Evolutionary conservation across 1,284 basidiomycete genomes (phyloP).

Genomic region (Hemileia vastatrix): DNA sequence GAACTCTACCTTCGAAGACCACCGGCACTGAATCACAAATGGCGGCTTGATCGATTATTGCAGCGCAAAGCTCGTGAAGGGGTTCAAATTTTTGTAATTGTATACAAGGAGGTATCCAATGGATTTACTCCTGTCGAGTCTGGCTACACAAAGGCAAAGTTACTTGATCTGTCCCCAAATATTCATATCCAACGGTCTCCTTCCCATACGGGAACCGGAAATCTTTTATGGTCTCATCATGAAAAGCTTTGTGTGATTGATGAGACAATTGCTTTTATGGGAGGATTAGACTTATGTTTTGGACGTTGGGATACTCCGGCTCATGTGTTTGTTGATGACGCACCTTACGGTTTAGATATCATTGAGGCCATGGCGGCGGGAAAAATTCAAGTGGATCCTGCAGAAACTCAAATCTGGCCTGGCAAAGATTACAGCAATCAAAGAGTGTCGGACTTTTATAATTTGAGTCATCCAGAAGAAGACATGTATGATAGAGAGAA

Average conservation of each 20-base stretch:
- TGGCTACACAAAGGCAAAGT: slow-evolving; percentile 80
- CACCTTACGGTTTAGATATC: slow-evolving; percentile 34
- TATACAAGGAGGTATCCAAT: slow-evolving; percentile 97
- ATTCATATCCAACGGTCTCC: slow-evolving; percentile 95
- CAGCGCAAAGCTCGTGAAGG: slow-evolving; percentile 90
- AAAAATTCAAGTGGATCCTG: slow-evolving; percentile 48
- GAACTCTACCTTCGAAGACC: slow-evolving; percentile 35
- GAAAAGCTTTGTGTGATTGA: slow-evolving; percentile 98
- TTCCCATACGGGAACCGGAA: slow-evolving; percentile 93
- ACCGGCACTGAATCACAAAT: slow-evolving; percentile 49
- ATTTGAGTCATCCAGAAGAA: slow-evolving; percentile 78
- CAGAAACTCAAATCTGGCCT: slow-evolving; percentile 67
- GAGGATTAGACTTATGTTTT: slow-evolving; percentile 76
- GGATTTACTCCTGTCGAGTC: slow-evolving; percentile 59
- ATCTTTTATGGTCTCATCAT: slow-evolving; percentile 98
- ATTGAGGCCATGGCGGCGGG: slow-evolving; percentile 31
- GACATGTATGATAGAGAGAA: slow-evolving; percentile 87
- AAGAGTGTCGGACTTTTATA: slow-evolving; percentile 75
- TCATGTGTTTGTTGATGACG: slow-evolving; percentile 80
- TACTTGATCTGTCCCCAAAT: slow-evolving; percentile 78
- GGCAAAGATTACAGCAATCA: slow-evolving; percentile 93
- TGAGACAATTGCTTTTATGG: slow-evolving; percentile 95
- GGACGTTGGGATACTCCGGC: slow-evolving; percentile 70
- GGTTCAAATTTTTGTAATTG: slow-evolving; percentile 90
- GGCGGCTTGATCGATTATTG: slow-evolving; percentile 76